phyloP scores from a whole-genome alignment of 2,329 filamentous ascomycete species.

The Corinectria fuckeliana region DNA sequence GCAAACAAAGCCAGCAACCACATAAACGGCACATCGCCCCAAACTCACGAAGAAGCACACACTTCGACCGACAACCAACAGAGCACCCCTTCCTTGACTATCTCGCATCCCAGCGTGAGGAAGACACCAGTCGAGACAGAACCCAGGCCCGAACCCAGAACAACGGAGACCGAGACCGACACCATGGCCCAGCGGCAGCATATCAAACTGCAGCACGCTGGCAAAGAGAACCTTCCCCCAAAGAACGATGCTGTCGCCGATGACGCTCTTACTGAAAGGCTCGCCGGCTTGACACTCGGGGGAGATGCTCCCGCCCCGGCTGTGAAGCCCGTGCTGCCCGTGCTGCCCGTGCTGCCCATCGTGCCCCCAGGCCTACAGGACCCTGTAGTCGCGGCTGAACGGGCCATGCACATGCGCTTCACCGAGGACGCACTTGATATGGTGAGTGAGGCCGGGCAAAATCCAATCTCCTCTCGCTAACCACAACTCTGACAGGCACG shows the following conservation, averaged over 20 bases:
- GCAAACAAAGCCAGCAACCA: slow-evolving; percentile 14
- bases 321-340: neutral
- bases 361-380: slow-evolving; percentile 29
- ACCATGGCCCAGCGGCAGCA: slow-evolving; percentile 29
- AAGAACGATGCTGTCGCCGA: slow-evolving; percentile 8
- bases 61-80: neutral
- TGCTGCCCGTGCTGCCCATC: neutral
- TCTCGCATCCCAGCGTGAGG: neutral
- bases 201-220: neutral
- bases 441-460: slow-evolving; percentile 57
- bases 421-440: slow-evolving; percentile 88
- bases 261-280: slow-evolving; percentile 22
- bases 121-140: neutral
- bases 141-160: neutral
- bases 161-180: neutral
- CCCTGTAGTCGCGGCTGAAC: slow-evolving; percentile 41
- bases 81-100: neutral
- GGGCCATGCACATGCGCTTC: slow-evolving; percentile 58
- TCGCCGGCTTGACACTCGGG: slow-evolving; percentile 31
- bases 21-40: neutral
- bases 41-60: neutral
- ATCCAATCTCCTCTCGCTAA: slow-evolving; percentile 4
- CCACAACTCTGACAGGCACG: slow-evolving; percentile 67
- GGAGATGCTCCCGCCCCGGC: neutral
- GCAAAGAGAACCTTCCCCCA: slow-evolving; percentile 43